Conservation (phyloP, 2,329 filamentous ascomycete genomes). For the Monilinia fructicola region DNA sequence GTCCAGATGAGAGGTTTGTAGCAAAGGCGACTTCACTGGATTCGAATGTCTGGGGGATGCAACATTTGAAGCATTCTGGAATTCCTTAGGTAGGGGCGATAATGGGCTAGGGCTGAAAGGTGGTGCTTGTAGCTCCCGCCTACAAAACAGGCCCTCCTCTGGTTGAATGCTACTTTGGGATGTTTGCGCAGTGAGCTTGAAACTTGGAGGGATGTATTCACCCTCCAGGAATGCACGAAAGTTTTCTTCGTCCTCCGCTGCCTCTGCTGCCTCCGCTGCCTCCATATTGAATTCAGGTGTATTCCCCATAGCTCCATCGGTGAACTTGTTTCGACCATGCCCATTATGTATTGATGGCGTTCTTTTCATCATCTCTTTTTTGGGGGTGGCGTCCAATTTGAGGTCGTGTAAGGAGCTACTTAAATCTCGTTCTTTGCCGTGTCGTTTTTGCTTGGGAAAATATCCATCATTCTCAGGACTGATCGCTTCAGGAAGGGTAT, state of each 20-base stretch:
- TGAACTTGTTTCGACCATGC: not conserved
- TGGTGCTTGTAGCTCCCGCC: not conserved
- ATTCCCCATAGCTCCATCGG: not conserved
- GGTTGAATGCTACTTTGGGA: slow-evolving; percentile 20
- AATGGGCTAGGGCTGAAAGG: slow-evolving; percentile 8
- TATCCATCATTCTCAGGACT: not conserved
- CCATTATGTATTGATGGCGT: slow-evolving; percentile 18
- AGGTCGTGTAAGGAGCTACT: slow-evolving; percentile 1
- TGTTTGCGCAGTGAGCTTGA: slow-evolving; percentile 9
- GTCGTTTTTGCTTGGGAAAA: slow-evolving; percentile 8
- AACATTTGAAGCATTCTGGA: slow-evolving; percentile 26
- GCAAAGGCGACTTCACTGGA: not conserved
- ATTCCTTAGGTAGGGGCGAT: slow-evolving; percentile 18
- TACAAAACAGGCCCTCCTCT: slow-evolving; percentile 23
- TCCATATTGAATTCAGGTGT: slow-evolving; percentile 1
- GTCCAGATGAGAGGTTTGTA: not conserved
- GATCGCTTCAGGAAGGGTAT: slow-evolving; percentile 15
- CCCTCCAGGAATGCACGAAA: slow-evolving; percentile 6
- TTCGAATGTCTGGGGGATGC: slow-evolving; percentile 23
- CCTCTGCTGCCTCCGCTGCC: not conserved
- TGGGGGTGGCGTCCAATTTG: not conserved
- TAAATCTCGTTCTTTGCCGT: not conserved
- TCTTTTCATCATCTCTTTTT: slow-evolving; percentile 5
- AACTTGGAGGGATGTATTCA: not conserved
- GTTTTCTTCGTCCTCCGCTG: not conserved